Evolutionary conservation across 345 rosid genomes (phyloP), one percentile per base, ranked within the genome.

Genomic region (Raphanus raphanistrum): DNA sequence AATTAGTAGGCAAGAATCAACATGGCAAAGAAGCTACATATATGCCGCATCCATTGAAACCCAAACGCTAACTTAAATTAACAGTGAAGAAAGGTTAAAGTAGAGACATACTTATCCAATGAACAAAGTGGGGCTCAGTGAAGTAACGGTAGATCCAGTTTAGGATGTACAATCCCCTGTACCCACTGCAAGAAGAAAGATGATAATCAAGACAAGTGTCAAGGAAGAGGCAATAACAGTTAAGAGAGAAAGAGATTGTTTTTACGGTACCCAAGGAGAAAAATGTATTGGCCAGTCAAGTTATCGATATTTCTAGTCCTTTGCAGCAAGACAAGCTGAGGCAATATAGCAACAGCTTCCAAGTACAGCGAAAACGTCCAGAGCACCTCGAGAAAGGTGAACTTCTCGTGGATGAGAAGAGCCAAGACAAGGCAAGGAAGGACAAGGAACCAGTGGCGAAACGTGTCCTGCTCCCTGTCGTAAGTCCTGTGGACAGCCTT

Each of bases 261-360:
- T 55, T 21, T 21, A 21, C 0, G 21, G 63, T 88, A 90, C 97
- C 93, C 95, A 50, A 92, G 92, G 62, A 92, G 89, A 76, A 90
- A 86, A 7, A 92, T 86, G 32, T 87, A 90, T 83, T 90, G 91
- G 1, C 94, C 95, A 0, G 92, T 92, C 81, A 90, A 78, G 84
- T 88, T 92, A 74, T 90, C 95, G 55, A 92, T 90, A 63, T 92
- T 92, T 70, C 85, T 85, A 63, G 97, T 90, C 84, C 93, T 87
- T 69, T 90, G 95, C 38, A 90, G 79, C 83, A 92, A 74, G 16
- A 90, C 90, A 80, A 90, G 90, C 81, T 90, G 97, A 73, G 95
- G 95, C 68, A 92, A 81, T 78, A 90, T 92, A 61, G 92, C 90
- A 68, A 90, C 90, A 57, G 95, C 97, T 82, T 90, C 97, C 78